A percentile compares a stretch with the other conserved stretches of the same genome.
phyloP scores from a whole-genome alignment of 1,284 basidiomycete species.

The Agroathelia rolfsii region DNA sequence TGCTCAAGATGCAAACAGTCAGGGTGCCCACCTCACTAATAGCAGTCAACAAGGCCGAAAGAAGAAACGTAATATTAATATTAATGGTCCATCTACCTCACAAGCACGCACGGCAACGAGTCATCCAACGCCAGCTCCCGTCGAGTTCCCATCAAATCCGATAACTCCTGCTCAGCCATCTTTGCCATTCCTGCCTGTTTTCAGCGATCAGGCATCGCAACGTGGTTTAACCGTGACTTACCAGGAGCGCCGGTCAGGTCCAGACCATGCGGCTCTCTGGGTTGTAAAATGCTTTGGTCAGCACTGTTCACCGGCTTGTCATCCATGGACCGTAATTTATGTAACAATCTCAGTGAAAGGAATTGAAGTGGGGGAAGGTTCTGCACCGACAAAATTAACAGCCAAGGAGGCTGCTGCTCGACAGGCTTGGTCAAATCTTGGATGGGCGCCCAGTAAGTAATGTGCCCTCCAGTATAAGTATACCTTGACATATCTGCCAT shows the following conservation, averaged over 20 bases:
- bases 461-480: too few species aligned
- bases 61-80: too few species aligned
- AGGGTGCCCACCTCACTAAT: too few species aligned
- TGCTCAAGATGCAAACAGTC: too few species aligned
- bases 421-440: constrained; percentile 59
- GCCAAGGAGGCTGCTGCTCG: constrained; percentile 69
- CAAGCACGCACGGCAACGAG: too few species aligned
- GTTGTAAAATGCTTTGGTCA: constrained; percentile 50
- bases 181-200: constrained; percentile 53
- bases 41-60: too few species aligned
- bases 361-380: constrained; percentile 51
- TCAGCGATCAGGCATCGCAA: constrained; percentile 63
- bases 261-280: constrained; percentile 59
- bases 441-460: constrained; percentile 46
- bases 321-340: constrained; percentile 10
- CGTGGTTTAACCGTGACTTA: constrained; percentile 54
- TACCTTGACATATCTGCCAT: too few species aligned
- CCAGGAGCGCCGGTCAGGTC: constrained; percentile 45
- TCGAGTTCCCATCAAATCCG: constrained; percentile 33
- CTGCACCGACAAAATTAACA: constrained; percentile 53
- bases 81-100: too few species aligned
- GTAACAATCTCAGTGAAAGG: constrained; percentile 47
- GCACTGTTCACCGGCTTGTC: constrained; percentile 14
- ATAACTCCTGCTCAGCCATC: constrained; percentile 47
- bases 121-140: constrained; percentile 17